These are phyloP conservation scores for Nicotiana paniculata DNA, from an alignment of 257 asterid genomes.

Conservation along the genomic window DNA sequence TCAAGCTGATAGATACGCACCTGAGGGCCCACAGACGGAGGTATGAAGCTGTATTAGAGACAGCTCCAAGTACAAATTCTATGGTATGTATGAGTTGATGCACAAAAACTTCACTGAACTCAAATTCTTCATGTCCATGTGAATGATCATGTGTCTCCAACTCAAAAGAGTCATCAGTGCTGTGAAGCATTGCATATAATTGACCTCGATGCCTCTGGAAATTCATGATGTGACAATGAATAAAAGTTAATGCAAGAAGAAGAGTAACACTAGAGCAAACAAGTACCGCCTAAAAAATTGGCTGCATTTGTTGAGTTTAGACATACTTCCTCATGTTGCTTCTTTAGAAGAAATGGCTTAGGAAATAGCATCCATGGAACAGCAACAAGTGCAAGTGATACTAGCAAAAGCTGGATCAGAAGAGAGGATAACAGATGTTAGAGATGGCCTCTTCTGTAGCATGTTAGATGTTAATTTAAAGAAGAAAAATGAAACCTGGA, in stretches of 20 bases:
- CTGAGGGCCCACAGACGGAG: constrained; percentile 75
- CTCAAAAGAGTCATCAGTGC: constrained; percentile 35
- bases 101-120: constrained; percentile 57
- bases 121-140: constrained; percentile 45
- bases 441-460: neutral
- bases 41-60: constrained; percentile 67
- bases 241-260: constrained; percentile 8
- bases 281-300: neutral
- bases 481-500: constrained; percentile 40
- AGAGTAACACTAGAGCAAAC: neutral
- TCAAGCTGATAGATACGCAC: constrained; percentile 17
- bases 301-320: neutral
- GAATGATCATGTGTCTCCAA: constrained; percentile 33
- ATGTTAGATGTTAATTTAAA: neutral
- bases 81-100: constrained; percentile 67
- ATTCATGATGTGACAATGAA: constrained; percentile 13
- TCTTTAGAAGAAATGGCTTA: constrained; percentile 53
- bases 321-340: constrained; percentile 50
- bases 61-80: constrained; percentile 63
- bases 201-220: constrained; percentile 52
- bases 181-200: constrained; percentile 37
- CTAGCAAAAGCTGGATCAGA: constrained; percentile 33
- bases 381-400: constrained; percentile 51
- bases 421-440: constrained; percentile 6
- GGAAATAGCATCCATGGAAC: constrained; percentile 72